Percentiles rank a stretch among this genome's conserved stretches.
Conservation (phyloP, 495 filamentous ascomycete species). For the Aspergillus homomorphus region DNA sequence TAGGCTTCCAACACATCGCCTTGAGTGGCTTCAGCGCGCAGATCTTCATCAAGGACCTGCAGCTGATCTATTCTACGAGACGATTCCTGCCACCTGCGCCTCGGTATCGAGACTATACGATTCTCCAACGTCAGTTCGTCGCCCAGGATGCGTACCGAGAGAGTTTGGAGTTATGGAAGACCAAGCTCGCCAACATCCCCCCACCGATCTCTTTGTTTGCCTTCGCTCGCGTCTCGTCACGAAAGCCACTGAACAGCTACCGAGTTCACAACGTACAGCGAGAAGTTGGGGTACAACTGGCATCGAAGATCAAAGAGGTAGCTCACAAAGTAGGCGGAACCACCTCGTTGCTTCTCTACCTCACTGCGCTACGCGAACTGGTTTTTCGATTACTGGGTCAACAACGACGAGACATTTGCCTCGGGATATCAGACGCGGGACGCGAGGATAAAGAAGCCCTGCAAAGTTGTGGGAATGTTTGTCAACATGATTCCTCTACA, state of each 20-base stretch:
- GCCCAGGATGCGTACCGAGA: neutral
- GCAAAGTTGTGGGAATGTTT: neutral
- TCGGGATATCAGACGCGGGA: neutral
- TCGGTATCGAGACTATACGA: neutral
- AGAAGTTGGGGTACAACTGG: neutral
- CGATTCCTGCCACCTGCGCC: neutral
- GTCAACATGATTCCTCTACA: neutral
- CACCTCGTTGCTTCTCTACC: neutral
- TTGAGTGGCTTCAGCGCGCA: neutral
- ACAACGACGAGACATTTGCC: neutral
- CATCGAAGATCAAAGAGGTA: neutral
- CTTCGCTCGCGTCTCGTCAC: neutral
- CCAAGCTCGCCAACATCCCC: neutral
- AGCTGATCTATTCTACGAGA: neutral
- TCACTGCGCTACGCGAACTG: neutral
- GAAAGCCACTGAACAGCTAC: conserved; percentile 1
- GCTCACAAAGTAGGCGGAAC: neutral
- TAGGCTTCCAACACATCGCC: neutral
- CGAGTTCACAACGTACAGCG: neutral
- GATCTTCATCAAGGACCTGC: conserved; percentile 4
- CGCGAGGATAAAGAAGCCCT: neutral
- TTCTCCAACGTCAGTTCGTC: neutral
- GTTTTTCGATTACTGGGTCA: neutral
- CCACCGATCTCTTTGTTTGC: neutral
- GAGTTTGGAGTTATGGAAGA: neutral